Base-by-base conservation (phyloP, 768 basidiomycete genomes). In the Filobasidium floriforme region DNA sequence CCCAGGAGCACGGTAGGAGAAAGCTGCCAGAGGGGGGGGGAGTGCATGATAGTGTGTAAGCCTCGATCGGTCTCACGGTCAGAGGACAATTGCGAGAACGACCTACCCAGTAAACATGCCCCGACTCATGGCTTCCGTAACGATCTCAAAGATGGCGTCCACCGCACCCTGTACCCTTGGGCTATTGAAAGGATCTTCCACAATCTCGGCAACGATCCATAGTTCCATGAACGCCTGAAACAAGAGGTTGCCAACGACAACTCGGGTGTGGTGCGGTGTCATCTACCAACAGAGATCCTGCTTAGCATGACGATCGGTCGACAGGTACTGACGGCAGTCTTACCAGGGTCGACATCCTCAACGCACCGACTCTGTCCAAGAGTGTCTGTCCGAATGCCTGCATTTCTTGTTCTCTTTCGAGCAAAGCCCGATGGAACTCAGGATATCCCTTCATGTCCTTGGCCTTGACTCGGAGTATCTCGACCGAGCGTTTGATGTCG, bases 291-390 rank as follows among this genome's bases (percentile, higher is more conserved):
- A 6, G 3, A 5, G 18, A 57, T 57, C 5, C 6, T 24, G 18
- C 28, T 24, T 44, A 15, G 11, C 44, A 37, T n/a, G 28, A 22
- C 28, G 24, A 28, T 14, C 28, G 32, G 15, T n/a, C 15, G 1
- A 10, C 22, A n/a, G 19, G 2, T 15, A 24, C 49, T 3, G 1
- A 9, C 19, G 1, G 7, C 6, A 14, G 28, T 15, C 65, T 66
- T 43, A 66, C 65, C n/a, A 66, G 49, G 19, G 59, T 66, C 41
- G 37, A 40, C 29, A 57, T 66, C 51, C 59, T 66, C 46, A 66
- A 14, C 29, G 44, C 41, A 12, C 44, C 59, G 24, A 46, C 59
- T 18, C 51, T 37, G 12, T 46, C 65, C 40, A 66, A 60, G 32
- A 66, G 51, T 1, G 28, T 28, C 22, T 61, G 57, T 24, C 55